phyloP scores from a whole-genome alignment of 2,329 filamentous ascomycete species.

The Aspergillus arachidicola region DNA sequence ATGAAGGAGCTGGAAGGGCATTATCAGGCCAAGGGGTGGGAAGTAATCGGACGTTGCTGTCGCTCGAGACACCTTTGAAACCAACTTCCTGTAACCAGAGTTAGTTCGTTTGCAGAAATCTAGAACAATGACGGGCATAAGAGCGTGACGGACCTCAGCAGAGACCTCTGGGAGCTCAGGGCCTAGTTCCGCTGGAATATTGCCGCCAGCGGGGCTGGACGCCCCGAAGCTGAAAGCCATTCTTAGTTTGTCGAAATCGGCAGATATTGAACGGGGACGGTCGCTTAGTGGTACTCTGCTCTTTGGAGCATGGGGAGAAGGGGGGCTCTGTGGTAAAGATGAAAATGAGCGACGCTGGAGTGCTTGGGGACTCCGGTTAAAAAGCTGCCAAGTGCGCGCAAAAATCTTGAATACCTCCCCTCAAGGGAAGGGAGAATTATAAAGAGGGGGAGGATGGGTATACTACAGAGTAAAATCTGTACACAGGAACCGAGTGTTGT shows the following conservation, averaged over 20 bases:
- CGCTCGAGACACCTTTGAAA: constrained; percentile 77
- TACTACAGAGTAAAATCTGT: constrained; percentile 5
- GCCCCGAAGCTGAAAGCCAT: constrained; percentile 68
- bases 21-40: constrained; percentile 74
- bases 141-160: constrained; percentile 66
- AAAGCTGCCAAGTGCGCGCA: constrained; percentile 45
- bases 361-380: constrained; percentile 45
- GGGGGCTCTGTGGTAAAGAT: constrained; percentile 32
- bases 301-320: constrained; percentile 44
- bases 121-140: constrained; percentile 8
- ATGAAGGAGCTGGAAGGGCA: constrained; percentile 70
- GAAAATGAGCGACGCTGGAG: constrained; percentile 50
- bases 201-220: constrained; percentile 47
- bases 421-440: constrained; percentile 23
- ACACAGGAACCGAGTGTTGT: neutral
- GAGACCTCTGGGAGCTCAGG: constrained; percentile 75
- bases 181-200: constrained; percentile 54
- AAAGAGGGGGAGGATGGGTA: constrained; percentile 13
- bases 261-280: constrained; percentile 40
- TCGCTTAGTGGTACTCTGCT: constrained; percentile 37
- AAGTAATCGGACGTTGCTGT: constrained; percentile 78
- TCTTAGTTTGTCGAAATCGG: constrained; percentile 40
- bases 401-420: constrained; percentile 45
- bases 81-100: constrained; percentile 64
- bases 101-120: neutral